Conservation (phyloP, 2,329 filamentous ascomycete genomes). For the Apiospora hydei region DNA sequence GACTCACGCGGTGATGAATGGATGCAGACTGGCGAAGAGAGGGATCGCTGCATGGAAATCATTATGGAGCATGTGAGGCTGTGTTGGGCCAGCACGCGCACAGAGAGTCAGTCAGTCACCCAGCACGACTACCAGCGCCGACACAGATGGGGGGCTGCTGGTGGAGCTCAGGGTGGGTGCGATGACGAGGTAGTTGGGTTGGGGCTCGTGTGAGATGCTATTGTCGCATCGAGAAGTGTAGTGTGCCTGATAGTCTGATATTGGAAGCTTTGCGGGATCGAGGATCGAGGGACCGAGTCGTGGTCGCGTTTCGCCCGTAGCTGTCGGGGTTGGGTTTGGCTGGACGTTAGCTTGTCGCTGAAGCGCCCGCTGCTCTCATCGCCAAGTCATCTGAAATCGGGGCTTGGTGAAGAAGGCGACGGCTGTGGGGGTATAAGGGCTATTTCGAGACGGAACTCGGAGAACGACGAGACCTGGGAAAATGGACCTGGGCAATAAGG, state of each 20-base stretch:
- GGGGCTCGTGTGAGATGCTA: constrained; percentile 5
- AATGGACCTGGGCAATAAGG: not conserved
- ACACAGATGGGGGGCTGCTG: constrained; percentile 35
- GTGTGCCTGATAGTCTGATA: constrained; percentile 6
- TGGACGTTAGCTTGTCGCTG: constrained; percentile 21
- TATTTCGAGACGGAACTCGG: too few relatives aligned
- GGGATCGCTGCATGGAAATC: constrained; percentile 68
- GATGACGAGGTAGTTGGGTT: constrained; percentile 2
- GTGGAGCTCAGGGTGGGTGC: constrained; percentile 34
- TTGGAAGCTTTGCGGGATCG: not conserved
- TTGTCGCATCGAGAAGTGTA: constrained; percentile 12
- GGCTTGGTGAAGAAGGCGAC: constrained; percentile 3
- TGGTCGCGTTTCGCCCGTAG: constrained; percentile 2
- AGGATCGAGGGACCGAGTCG: constrained; percentile 7
- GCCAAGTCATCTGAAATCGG: constrained; percentile 16
- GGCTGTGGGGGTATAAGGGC: constrained; percentile 4
- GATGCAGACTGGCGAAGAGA: constrained; percentile 67
- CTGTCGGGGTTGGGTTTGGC: constrained; percentile 10
- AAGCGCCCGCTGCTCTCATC: constrained; percentile 18
- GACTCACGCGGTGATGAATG: constrained; percentile 67
- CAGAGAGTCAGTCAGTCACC: constrained; percentile 38
- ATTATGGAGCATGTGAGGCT: constrained; percentile 58
- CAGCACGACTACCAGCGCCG: constrained; percentile 46
- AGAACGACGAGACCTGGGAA: not conserved
- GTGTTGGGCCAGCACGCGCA: constrained; percentile 21